Evolutionary conservation across 352 stramenopile species (phyloP).

Genomic region (Phytopythium helicoides): DNA sequence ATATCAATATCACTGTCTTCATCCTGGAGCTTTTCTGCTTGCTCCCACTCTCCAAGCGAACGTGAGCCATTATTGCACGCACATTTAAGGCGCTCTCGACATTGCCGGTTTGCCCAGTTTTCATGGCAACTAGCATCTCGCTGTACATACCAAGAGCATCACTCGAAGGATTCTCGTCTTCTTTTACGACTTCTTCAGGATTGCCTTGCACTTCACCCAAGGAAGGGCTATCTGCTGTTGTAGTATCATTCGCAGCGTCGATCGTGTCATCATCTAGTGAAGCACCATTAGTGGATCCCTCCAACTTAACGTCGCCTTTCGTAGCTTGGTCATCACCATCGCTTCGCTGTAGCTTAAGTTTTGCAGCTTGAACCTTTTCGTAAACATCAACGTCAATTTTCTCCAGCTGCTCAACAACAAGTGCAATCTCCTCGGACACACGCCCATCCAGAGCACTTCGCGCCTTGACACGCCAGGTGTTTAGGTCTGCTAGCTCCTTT

Average conservation of each 20-base stretch:
- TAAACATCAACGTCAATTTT: constrained; percentile 65
- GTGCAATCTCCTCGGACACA: constrained; percentile 29
- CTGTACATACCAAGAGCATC: constrained; percentile 6
- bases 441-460: constrained; percentile 42
- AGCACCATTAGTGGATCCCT: not conserved
- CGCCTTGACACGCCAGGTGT: constrained; percentile 59
- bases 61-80: constrained; percentile 56
- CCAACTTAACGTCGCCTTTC: not conserved
- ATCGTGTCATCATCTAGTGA: constrained; percentile 17
- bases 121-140: constrained; percentile 3
- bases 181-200: no score
- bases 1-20: constrained; percentile 18
- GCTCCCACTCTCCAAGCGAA: constrained; percentile 73
- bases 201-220: no score
- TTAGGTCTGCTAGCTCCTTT: constrained; percentile 73
- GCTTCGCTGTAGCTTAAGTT: constrained; percentile 26
- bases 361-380: constrained; percentile 50
- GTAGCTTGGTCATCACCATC: not conserved
- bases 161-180: constrained; percentile 3
- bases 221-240: no score
- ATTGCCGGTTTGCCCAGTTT: not conserved
- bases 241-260: not conserved
- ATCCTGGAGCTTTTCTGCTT: no score
- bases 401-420: constrained; percentile 45
- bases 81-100: constrained; percentile 19